phyloP scores from a whole-genome alignment of 1,284 basidiomycete genomes.

The Apiotrichum mycotoxinovorans region DNA sequence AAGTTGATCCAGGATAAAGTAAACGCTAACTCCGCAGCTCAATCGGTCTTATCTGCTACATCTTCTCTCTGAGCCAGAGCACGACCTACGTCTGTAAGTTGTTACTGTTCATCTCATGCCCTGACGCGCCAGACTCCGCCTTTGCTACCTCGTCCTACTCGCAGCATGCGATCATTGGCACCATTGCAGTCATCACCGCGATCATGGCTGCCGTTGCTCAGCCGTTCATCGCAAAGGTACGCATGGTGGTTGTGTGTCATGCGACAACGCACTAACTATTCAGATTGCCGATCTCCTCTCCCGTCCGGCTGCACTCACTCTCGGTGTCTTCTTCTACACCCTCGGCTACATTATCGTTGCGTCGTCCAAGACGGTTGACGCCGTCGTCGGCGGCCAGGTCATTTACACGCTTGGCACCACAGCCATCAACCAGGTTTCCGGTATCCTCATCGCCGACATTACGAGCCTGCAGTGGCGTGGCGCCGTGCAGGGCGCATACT shows the following conservation, averaged over 20 bases:
- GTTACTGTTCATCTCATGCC: conserved; percentile 5
- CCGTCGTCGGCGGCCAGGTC: conserved; percentile 37
- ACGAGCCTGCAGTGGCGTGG: conserved; percentile 72
- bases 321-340: conserved; percentile 33
- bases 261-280: no score
- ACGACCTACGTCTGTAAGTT: conserved; percentile 29
- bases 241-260: neutral
- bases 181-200: conserved; percentile 39
- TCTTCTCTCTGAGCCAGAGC: conserved; percentile 23
- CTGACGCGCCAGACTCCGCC: conserved; percentile 17
- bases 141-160: conserved; percentile 45
- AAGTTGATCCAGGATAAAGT: accelerated
- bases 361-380: conserved; percentile 26
- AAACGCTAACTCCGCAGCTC: neutral
- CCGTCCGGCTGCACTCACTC: neutral
- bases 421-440: conserved; percentile 24
- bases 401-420: conserved; percentile 39
- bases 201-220: conserved; percentile 41
- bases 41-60: conserved; percentile 30
- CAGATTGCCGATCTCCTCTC: conserved; percentile 11
- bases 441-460: conserved; percentile 57
- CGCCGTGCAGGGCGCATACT: conserved; percentile 64
- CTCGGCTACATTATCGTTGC: conserved; percentile 39
- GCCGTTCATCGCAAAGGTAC: conserved; percentile 45
- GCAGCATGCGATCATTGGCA: conserved; percentile 42